Conservation (phyloP, 2,329 filamentous ascomycete genomes). For the Arthrobotrys pseudoclavata region DNA sequence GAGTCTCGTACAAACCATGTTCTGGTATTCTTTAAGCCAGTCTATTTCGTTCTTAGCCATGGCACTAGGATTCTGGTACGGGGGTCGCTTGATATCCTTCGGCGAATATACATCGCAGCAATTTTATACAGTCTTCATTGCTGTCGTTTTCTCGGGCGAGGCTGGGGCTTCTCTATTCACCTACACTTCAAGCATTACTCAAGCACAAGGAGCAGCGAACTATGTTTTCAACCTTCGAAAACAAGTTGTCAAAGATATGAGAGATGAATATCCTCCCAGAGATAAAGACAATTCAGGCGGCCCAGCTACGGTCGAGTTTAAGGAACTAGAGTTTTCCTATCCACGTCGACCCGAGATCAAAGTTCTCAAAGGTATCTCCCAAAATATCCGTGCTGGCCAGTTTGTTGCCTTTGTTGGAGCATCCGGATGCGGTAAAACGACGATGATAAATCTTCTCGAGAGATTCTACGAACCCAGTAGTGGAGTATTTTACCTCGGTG, state of each 20-base stretch:
- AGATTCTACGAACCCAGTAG: slow-evolving; percentile 78
- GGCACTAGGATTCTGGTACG: slow-evolving; percentile 78
- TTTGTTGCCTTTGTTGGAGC: slow-evolving; percentile 79
- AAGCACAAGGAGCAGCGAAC: slow-evolving; percentile 39
- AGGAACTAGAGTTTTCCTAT: slow-evolving; percentile 61
- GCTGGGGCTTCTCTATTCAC: slow-evolving; percentile 71
- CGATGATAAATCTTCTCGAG: slow-evolving; percentile 74
- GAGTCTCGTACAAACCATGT: slow-evolving; percentile 74
- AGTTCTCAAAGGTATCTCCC: slow-evolving; percentile 65
- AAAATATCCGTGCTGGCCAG: slow-evolving; percentile 73
- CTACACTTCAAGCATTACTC: slow-evolving; percentile 36
- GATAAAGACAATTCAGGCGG: slow-evolving; percentile 1
- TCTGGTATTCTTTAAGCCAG: slow-evolving; percentile 79
- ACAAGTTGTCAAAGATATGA: slow-evolving; percentile 10
- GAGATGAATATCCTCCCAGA: slow-evolving; percentile 3
- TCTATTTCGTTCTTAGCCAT: slow-evolving; percentile 75
- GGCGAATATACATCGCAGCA: slow-evolving; percentile 66
- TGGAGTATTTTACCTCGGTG: slow-evolving; percentile 77
- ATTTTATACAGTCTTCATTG: slow-evolving; percentile 75
- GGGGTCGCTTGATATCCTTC: slow-evolving; percentile 71
- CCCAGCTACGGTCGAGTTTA: slow-evolving; percentile 52
- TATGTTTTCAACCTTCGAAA: slow-evolving; percentile 29
- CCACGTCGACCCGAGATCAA: slow-evolving; percentile 68
- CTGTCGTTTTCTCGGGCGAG: slow-evolving; percentile 77
- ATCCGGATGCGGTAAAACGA: slow-evolving; percentile 80